A percentile compares a stretch with the other conserved stretches of the same genome.
Evolutionary conservation across 345 rosid species (phyloP).

Genomic region (Euclidium syriacum): DNA sequence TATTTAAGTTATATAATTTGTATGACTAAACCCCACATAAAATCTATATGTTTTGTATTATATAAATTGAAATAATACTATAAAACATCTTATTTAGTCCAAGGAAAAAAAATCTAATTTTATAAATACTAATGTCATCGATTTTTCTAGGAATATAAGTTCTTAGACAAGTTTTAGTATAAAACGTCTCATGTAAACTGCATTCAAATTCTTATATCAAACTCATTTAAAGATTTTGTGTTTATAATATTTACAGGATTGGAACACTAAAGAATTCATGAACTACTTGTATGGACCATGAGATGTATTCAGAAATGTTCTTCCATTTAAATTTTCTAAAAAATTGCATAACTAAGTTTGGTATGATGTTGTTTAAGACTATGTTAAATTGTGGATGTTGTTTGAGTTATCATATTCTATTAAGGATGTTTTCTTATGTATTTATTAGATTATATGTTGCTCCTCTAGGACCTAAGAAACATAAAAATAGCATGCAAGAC

Average conservation of each 20-base stretch:
- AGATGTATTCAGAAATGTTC: not conserved
- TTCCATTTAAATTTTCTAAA: not conserved
- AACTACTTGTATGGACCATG: not conserved
- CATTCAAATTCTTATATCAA: not conserved
- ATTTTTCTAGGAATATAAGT: not conserved
- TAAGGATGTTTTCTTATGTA: not conserved
- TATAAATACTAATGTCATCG: not conserved
- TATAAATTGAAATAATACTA: not conserved
- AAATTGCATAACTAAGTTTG: not conserved
- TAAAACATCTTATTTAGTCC: not conserved
- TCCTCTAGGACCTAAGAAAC: too few relatives aligned
- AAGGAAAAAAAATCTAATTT: not conserved
- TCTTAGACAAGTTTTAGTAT: too few relatives aligned
- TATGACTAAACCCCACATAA: not conserved
- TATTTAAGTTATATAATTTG: not conserved
- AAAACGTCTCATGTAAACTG: not conserved
- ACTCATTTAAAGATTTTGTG: not conserved
- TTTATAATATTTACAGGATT: slow-evolving; percentile 9
- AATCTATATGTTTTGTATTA: not conserved
- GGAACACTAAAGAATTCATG: not conserved
- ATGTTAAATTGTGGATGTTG: not conserved
- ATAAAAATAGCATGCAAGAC: too few relatives aligned
- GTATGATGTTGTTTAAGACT: slow-evolving; percentile 1
- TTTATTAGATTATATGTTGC: not conserved
- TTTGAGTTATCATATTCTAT: not conserved